These are phyloP conservation scores for Wickerhamomyces alni DNA, from an alignment of 805 yeast genomes.

Conservation along the genomic window DNA sequence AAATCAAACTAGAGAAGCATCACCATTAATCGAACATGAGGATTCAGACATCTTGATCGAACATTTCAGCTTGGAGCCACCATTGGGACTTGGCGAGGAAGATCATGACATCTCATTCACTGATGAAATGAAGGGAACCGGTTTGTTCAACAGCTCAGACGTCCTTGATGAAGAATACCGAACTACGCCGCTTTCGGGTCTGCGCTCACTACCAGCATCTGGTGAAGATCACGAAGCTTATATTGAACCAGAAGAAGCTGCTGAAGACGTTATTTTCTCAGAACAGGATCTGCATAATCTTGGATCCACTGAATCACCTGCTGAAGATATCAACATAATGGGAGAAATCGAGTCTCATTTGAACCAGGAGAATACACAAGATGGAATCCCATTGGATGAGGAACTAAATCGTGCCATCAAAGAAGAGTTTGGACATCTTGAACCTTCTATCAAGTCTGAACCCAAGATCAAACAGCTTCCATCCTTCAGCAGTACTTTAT, in stretches of 20 bases:
- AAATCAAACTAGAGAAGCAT: conserved; percentile 3
- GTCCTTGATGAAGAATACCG: neutral
- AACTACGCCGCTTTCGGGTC: neutral
- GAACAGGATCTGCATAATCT: no score
- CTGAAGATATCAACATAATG: no score
- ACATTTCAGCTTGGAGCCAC: neutral
- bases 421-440: conserved; percentile 7
- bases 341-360: no score
- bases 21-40: neutral
- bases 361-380: neutral
- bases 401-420: conserved; percentile 9
- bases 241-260: neutral
- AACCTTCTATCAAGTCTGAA: conserved; percentile 4
- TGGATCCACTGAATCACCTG: no score
- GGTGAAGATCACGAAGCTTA: neutral
- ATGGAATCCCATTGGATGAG: conserved; percentile 11
- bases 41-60: neutral
- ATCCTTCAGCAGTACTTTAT: conserved; percentile 17
- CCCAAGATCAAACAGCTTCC: conserved; percentile 9
- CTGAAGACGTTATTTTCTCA: no score
- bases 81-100: neutral
- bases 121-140: conserved; percentile 2
- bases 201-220: neutral
- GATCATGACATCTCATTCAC: neutral
- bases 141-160: neutral